These are phyloP conservation scores for Coriaria nepalensis DNA, from an alignment of 306 rosid genomes.

Conservation along the genomic window DNA sequence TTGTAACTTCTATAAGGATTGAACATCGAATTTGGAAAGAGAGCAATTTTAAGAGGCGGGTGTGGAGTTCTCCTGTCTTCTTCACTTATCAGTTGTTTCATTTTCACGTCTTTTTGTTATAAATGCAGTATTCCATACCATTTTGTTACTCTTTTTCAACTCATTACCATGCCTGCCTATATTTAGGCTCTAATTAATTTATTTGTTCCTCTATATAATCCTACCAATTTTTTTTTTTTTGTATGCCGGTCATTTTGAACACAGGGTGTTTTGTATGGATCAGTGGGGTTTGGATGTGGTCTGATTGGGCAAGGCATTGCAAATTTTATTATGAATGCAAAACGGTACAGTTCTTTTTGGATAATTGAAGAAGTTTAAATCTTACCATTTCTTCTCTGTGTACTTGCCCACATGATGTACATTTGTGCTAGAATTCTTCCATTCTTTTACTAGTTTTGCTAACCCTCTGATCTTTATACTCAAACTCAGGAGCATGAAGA, in stretches of 20 bases:
- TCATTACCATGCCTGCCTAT: too few species aligned
- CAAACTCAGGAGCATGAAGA: constrained; percentile 59
- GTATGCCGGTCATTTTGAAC: constrained; percentile 8
- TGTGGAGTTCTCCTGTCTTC: too few species aligned
- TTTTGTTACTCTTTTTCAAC: too few species aligned
- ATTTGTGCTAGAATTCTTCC: neutral
- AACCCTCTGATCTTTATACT: constrained; percentile 4
- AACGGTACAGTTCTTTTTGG: constrained; percentile 35
- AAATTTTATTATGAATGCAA: constrained; percentile 83
- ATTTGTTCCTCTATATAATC: neutral
- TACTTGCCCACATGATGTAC: neutral
- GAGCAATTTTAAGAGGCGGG: too few species aligned
- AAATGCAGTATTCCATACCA: too few species aligned
- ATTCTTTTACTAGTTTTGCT: neutral
- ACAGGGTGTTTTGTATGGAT: constrained; percentile 91
- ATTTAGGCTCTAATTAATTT: neutral
- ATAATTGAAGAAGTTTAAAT: neutral
- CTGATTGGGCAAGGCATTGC: constrained; percentile 94
- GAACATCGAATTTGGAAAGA: neutral
- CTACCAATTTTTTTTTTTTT: neutral
- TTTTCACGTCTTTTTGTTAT: too few species aligned
- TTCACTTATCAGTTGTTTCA: too few species aligned
- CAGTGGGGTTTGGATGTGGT: constrained; percentile 94
- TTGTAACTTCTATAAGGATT: constrained; percentile 5
- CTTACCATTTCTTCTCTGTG: neutral